phyloP scores from a whole-genome alignment of 2,329 filamentous ascomycete genomes.

The Aspergillus costaricaensis region DNA sequence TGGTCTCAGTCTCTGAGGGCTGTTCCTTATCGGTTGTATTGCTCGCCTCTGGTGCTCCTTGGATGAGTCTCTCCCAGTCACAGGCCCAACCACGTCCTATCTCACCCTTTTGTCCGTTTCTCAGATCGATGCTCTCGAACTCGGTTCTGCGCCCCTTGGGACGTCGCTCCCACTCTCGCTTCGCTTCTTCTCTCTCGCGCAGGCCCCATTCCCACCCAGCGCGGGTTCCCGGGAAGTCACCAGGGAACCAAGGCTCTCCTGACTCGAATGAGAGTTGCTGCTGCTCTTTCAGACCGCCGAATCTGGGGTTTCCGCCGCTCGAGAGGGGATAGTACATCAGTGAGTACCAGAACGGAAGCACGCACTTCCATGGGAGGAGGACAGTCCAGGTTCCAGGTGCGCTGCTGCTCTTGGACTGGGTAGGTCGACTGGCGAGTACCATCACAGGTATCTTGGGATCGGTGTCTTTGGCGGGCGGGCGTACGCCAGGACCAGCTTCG shows the following conservation, averaged over 20 bases:
- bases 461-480: slow-evolving; percentile 56
- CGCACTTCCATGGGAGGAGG: slow-evolving; percentile 86
- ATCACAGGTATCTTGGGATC: slow-evolving; percentile 80
- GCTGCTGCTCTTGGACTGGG: slow-evolving; percentile 44
- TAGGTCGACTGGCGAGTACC: slow-evolving; percentile 62
- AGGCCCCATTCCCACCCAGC: slow-evolving; percentile 79
- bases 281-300: slow-evolving; percentile 78
- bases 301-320: slow-evolving; percentile 75
- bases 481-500: slow-evolving; percentile 62
- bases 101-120: slow-evolving; percentile 74
- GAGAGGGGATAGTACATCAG: slow-evolving; percentile 80
- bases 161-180: slow-evolving; percentile 69
- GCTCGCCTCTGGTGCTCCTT: slow-evolving; percentile 24
- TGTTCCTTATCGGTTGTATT: slow-evolving; percentile 5
- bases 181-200: slow-evolving; percentile 61
- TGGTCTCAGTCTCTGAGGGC: neutral
- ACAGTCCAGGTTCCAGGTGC: slow-evolving; percentile 76
- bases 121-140: slow-evolving; percentile 74
- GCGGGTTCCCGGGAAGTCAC: slow-evolving; percentile 76
- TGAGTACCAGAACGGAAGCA: slow-evolving; percentile 80
- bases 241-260: slow-evolving; percentile 78
- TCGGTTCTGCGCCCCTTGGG: slow-evolving; percentile 80
- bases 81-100: slow-evolving; percentile 79
- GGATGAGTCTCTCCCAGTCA: slow-evolving; percentile 75
- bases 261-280: slow-evolving; percentile 81